phyloP scores from a whole-genome alignment of 2,329 filamentous ascomycete genomes.

The Scorias spongiosa region DNA sequence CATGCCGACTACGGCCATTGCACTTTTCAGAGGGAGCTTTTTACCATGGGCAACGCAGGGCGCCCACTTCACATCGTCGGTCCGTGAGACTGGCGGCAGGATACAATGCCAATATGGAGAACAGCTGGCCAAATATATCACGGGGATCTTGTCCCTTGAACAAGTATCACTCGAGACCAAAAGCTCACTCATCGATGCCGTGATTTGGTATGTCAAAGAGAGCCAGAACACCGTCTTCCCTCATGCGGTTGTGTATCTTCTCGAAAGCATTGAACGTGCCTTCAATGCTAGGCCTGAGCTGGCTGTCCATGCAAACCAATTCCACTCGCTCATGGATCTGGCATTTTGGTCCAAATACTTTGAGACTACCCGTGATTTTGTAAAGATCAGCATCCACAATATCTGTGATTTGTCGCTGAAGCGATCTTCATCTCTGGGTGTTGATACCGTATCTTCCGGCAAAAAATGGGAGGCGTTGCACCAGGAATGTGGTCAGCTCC shows the following conservation, averaged over 20 bases:
- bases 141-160: slow-evolving; percentile 14
- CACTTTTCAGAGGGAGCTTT: slow-evolving; percentile 26
- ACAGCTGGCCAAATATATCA: slow-evolving; percentile 22
- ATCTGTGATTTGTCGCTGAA: background rate
- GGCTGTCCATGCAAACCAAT: slow-evolving; percentile 11
- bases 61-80: slow-evolving; percentile 25
- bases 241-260: slow-evolving; percentile 26
- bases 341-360: slow-evolving; percentile 25
- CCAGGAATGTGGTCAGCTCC: background rate
- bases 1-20: slow-evolving; percentile 12
- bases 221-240: slow-evolving; percentile 23
- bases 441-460: background rate
- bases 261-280: slow-evolving; percentile 27
- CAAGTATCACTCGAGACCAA: slow-evolving; percentile 4
- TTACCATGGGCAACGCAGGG: slow-evolving; percentile 34
- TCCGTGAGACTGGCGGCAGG: slow-evolving; percentile 17
- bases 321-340: slow-evolving; percentile 22
- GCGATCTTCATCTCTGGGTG: background rate
- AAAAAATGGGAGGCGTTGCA: background rate
- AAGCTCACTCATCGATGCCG: slow-evolving; percentile 12
- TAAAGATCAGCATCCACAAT: background rate
- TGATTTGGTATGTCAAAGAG: slow-evolving; percentile 20
- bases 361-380: slow-evolving; percentile 26
- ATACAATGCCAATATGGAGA: slow-evolving; percentile 27
- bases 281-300: slow-evolving; percentile 8